These are phyloP conservation scores for Phalaenopsis aphrodite DNA, from an alignment of 106 monocot species.

Conservation along the genomic window DNA sequence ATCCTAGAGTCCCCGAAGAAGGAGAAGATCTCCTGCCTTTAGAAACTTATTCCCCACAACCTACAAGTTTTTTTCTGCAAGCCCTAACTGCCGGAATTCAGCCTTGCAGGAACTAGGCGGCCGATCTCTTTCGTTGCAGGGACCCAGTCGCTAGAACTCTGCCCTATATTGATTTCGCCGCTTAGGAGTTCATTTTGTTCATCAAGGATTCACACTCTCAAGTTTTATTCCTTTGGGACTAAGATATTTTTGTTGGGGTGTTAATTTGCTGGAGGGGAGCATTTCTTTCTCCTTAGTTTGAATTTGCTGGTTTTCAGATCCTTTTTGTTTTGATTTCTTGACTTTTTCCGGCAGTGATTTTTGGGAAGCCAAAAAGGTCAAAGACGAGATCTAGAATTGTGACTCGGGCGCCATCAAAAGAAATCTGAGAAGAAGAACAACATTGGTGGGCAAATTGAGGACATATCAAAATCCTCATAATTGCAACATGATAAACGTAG, in stretches of 20 bases:
- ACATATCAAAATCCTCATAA: too few species aligned
- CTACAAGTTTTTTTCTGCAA: too few species aligned
- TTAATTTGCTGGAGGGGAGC: neutral
- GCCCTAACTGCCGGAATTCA: too few species aligned
- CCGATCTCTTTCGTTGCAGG: too few species aligned
- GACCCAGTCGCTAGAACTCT: too few species aligned
- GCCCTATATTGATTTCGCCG: neutral
- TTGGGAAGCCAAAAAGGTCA: slow-evolving; percentile 5
- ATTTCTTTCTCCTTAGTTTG: neutral
- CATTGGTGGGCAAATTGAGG: too few species aligned
- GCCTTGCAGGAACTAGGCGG: too few species aligned
- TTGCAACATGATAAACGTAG: too few species aligned
- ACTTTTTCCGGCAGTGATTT: slow-evolving; percentile 1
- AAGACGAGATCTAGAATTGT: neutral
- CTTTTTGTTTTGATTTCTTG: slow-evolving; percentile 4
- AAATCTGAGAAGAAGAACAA: too few species aligned
- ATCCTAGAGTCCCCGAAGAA: too few species aligned
- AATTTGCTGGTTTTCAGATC: neutral
- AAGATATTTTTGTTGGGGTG: neutral
- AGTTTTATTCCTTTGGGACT: neutral
- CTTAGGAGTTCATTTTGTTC: neutral
- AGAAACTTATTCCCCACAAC: too few species aligned
- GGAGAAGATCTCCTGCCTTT: too few species aligned
- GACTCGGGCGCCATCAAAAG: neutral
- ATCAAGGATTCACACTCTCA: neutral